These are phyloP conservation scores for Sporothrix brasiliensis DNA, from an alignment of 2,329 filamentous ascomycete genomes.

Conservation along the genomic window DNA sequence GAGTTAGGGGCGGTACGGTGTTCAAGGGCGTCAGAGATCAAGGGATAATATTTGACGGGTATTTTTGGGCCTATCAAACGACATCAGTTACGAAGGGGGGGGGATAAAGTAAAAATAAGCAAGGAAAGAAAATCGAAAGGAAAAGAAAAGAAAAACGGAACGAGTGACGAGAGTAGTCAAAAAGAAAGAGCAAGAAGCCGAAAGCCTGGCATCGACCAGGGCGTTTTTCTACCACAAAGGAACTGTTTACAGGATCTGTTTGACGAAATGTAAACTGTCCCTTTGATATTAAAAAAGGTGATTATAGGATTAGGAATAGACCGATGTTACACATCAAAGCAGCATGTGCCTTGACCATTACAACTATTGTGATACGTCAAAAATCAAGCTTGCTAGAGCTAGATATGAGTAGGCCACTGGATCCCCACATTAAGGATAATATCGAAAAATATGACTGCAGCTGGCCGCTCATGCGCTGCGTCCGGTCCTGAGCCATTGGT, in stretches of 20 bases:
- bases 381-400: not conserved
- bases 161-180: not conserved
- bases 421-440: not conserved
- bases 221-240: no score
- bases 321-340: not conserved
- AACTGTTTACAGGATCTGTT: no score
- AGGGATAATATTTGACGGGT: no score
- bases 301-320: not conserved
- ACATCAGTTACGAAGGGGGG: no score
- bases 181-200: no score
- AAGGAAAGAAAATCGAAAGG: not conserved
- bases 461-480: not conserved
- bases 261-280: no score
- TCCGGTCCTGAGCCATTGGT: not conserved
- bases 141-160: constrained; percentile 2
- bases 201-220: no score
- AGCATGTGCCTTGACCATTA: not conserved
- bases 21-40: no score
- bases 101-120: not conserved
- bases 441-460: not conserved
- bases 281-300: no score
- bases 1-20: not conserved
- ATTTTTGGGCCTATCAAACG: no score
- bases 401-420: not conserved
- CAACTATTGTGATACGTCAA: no score